Evolutionary conservation across 352 stramenopile genomes (phyloP).

Genomic region (Phytophthora cactorum): DNA sequence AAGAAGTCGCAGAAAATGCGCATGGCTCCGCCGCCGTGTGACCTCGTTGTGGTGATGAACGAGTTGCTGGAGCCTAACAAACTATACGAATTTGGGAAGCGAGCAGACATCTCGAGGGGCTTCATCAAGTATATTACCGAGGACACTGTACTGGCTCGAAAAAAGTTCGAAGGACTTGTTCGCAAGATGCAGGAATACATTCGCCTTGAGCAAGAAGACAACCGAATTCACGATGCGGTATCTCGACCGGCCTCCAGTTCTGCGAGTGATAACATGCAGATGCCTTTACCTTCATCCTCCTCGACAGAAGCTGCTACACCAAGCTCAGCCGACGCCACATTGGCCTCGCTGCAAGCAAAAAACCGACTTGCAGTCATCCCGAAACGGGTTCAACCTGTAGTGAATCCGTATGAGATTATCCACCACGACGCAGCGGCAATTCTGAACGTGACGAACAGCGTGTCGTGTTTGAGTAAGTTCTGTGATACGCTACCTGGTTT

Average conservation of each 20-base stretch:
- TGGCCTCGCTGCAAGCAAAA: conserved; percentile 27
- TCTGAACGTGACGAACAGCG: conserved; percentile 70
- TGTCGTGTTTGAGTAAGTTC: conserved; percentile 73
- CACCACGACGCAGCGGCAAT: conserved; percentile 71
- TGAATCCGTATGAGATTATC: conserved; percentile 58
- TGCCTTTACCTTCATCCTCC: conserved; percentile 11
- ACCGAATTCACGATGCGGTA: not conserved
- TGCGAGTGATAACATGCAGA: conserved; percentile 17
- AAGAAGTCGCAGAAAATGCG: conserved; percentile 54
- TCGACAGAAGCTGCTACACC: conserved; percentile 9
- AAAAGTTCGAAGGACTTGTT: conserved; percentile 71
- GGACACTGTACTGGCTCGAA: conserved; percentile 38
- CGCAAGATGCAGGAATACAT: conserved; percentile 66
- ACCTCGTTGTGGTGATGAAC: conserved; percentile 82
- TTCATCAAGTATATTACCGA: conserved; percentile 79
- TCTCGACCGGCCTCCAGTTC: conserved; percentile 6
- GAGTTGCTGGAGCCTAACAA: conserved; percentile 78
- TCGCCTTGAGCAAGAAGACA: conserved; percentile 52
- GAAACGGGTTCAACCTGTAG: conserved; percentile 24
- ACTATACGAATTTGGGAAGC: conserved; percentile 67
- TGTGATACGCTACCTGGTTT: conserved; percentile 83
- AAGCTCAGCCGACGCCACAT: conserved; percentile 14
- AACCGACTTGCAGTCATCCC: conserved; percentile 9
- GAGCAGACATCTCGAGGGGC: conserved; percentile 46
- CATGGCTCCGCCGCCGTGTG: conserved; percentile 53